Conservation (phyloP, 2,329 filamentous ascomycete genomes). For the Chrysoporthe deuterocubensis region DNA sequence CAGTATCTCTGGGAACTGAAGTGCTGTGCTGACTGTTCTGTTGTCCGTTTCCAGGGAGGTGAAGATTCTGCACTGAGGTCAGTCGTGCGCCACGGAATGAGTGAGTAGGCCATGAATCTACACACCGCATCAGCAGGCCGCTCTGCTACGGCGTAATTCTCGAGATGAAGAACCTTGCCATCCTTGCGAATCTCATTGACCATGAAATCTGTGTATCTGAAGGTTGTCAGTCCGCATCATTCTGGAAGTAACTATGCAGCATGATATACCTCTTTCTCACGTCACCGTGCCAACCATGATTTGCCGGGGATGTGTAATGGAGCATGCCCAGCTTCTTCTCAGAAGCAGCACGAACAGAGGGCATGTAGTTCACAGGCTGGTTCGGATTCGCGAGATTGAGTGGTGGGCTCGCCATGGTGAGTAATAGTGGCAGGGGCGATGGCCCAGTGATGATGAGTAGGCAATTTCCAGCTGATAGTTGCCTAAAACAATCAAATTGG, state of each 20-base stretch:
- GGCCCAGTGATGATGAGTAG: neutral
- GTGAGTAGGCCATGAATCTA: conserved; percentile 1
- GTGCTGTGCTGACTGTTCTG: conserved; percentile 28
- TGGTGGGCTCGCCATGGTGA: conserved; percentile 20
- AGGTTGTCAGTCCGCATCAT: conserved; percentile 19
- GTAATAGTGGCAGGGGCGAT: neutral
- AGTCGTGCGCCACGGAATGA: neutral
- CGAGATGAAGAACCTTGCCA: conserved; percentile 76
- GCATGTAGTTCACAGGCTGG: conserved; percentile 24
- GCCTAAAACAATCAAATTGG: neutral
- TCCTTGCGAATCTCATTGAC: conserved; percentile 85
- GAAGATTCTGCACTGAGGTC: conserved; percentile 12
- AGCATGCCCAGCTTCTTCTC: conserved; percentile 47
- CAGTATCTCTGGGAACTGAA: conserved; percentile 11
- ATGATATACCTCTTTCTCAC: conserved; percentile 48
- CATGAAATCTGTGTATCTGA: conserved; percentile 85
- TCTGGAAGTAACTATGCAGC: conserved; percentile 30
- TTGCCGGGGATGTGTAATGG: conserved; percentile 44
- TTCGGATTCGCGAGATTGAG: conserved; percentile 9
- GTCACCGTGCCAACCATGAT: conserved; percentile 48
- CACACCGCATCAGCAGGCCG: conserved; percentile 18
- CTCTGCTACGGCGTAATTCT: conserved; percentile 32
- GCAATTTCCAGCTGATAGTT: neutral
- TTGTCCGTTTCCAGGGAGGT: conserved; percentile 15
- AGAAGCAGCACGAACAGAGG: conserved; percentile 35